phyloP scores from a whole-genome alignment of 306 rosid genomes.

The Cucurbita pepo region DNA sequence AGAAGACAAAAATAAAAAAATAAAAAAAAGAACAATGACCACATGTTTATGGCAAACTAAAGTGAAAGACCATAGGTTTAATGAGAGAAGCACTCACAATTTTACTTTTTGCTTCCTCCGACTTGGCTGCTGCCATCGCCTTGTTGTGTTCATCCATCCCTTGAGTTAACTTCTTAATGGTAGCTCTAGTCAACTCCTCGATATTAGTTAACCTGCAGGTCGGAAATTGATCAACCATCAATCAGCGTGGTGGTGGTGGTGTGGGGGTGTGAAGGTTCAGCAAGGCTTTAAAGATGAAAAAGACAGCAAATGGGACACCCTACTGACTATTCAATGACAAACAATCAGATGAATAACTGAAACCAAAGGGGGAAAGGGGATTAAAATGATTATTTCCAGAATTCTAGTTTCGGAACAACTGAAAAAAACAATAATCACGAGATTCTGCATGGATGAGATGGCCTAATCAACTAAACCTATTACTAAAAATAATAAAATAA shows the following conservation, averaged over 20 bases:
- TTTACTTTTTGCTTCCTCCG: slow-evolving; percentile 72
- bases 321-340: neutral
- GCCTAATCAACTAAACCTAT: neutral
- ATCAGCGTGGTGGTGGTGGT: neutral
- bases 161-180: slow-evolving; percentile 89
- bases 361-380: neutral
- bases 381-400: neutral
- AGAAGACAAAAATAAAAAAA: no score
- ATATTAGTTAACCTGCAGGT: slow-evolving; percentile 53
- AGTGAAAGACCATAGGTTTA: neutral
- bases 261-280: neutral
- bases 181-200: slow-evolving; percentile 82
- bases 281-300: neutral
- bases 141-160: slow-evolving; percentile 92
- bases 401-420: neutral
- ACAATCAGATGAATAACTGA: neutral
- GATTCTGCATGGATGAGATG: neutral
- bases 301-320: neutral
- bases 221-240: neutral
- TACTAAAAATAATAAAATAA: neutral
- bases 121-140: slow-evolving; percentile 87
- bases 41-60: neutral
- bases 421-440: neutral
- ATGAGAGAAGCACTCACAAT: slow-evolving; percentile 43
- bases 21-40: neutral